Evolutionary conservation across 2,329 filamentous ascomycete genomes (phyloP).

Genomic region (Cytospora piceae): DNA sequence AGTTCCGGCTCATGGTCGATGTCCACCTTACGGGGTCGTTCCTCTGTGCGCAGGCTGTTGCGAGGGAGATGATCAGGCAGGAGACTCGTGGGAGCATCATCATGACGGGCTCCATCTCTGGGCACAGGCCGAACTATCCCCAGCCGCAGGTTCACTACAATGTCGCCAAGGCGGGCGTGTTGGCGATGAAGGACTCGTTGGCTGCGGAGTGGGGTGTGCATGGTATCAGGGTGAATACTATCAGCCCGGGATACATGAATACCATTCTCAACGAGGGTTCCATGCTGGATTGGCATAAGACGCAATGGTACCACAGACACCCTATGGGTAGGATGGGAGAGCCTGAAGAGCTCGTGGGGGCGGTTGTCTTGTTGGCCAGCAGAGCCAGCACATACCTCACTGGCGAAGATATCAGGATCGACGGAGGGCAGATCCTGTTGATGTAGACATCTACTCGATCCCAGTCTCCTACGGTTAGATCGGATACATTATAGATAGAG

Average conservation of each 20-base stretch:
- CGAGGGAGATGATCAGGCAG: slow-evolving; percentile 55
- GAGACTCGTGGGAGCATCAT: slow-evolving; percentile 63
- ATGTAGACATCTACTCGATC: slow-evolving; percentile 16
- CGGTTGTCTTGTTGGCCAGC: slow-evolving; percentile 63
- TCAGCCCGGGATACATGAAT: slow-evolving; percentile 78
- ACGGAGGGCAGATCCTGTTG: slow-evolving; percentile 51
- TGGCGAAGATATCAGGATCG: slow-evolving; percentile 67
- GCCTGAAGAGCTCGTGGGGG: slow-evolving; percentile 65
- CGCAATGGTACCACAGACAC: slow-evolving; percentile 61
- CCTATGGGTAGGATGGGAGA: slow-evolving; percentile 68
- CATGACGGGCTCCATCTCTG: slow-evolving; percentile 70
- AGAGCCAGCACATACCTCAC: slow-evolving; percentile 69
- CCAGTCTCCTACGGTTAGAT: not conserved
- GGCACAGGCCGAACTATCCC: slow-evolving; percentile 70
- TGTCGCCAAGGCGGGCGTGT: slow-evolving; percentile 68
- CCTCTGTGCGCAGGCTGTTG: slow-evolving; percentile 67
- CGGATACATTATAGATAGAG: not conserved
- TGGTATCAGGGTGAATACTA: slow-evolving; percentile 71
- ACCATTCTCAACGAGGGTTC: slow-evolving; percentile 72
- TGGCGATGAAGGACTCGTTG: slow-evolving; percentile 65
- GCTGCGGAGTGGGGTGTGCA: slow-evolving; percentile 74
- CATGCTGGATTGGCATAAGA: slow-evolving; percentile 56
- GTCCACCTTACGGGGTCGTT: slow-evolving; percentile 75
- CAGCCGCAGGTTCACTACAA: slow-evolving; percentile 77
- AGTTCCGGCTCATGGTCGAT: slow-evolving; percentile 68